Percentiles rank a stretch among this genome's conserved stretches.
phyloP scores from a whole-genome alignment of 2,329 filamentous ascomycete genomes.

The Drechslerella dactyloides region DNA sequence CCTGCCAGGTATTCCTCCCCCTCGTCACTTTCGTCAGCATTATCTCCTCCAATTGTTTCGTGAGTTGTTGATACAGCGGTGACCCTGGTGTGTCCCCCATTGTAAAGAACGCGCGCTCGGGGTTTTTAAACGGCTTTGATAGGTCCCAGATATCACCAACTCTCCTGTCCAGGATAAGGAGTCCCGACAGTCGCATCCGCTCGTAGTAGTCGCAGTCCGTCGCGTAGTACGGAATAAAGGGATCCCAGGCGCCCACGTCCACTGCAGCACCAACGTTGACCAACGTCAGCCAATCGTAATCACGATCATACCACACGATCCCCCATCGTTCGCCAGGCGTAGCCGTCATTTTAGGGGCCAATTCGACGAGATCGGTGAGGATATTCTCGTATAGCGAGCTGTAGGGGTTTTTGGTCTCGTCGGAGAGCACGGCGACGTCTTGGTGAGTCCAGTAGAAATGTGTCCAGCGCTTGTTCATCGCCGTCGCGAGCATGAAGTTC shows the following conservation, averaged over 20 bases:
- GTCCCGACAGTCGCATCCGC: slow-evolving; percentile 59
- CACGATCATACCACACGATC: slow-evolving; percentile 64
- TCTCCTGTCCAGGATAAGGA: slow-evolving; percentile 57
- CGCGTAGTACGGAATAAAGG: slow-evolving; percentile 63
- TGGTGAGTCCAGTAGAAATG: slow-evolving; percentile 67
- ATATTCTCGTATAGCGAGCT: slow-evolving; percentile 56
- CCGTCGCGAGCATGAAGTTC: slow-evolving; percentile 63
- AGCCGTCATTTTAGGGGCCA: slow-evolving; percentile 56
- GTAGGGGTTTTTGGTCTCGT: slow-evolving; percentile 57
- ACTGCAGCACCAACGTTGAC: slow-evolving; percentile 65
- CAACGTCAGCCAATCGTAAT: slow-evolving; percentile 66
- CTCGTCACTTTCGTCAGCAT: slow-evolving; percentile 51
- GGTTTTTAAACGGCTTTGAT: slow-evolving; percentile 51
- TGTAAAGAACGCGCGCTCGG: slow-evolving; percentile 32
- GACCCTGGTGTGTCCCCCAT: not conserved
- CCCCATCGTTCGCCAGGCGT: slow-evolving; percentile 61
- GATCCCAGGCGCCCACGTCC: slow-evolving; percentile 66
- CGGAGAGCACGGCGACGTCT: slow-evolving; percentile 62
- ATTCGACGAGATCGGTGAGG: slow-evolving; percentile 49
- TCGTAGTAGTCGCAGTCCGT: slow-evolving; percentile 62
- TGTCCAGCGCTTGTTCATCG: slow-evolving; percentile 60
- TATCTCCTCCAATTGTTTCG: slow-evolving; percentile 56
- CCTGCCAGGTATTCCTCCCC: slow-evolving; percentile 63
- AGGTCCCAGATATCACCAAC: slow-evolving; percentile 57
- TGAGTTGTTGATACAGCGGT: slow-evolving; percentile 26